Base-by-base conservation (phyloP, 257 asterid genomes). In the Linderniella brevidens region DNA sequence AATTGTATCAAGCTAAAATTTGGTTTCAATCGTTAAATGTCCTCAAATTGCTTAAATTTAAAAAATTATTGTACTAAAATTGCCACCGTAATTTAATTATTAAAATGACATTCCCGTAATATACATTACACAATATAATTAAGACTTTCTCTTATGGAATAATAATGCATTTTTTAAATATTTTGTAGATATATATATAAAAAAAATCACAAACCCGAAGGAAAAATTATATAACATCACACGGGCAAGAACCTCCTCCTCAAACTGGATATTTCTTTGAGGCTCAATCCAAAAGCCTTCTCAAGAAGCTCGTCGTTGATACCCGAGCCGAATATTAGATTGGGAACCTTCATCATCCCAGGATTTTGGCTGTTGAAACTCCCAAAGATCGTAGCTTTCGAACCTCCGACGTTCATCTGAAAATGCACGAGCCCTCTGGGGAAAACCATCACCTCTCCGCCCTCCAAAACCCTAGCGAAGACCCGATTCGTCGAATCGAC, bases 331-430 rank as follows among this genome's bases (percentile, higher is more conserved):
- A 85, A 85, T 44, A 80, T 61, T 46, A 84, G 84, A 42, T 55
- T 53, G 9, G 92, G 87, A 41, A 80, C 66, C 49, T 62, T 78
- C 63, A 80, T 76, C 20, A 48, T 48, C 9, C 95, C 95, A 0
- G 95, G 93, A 62, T 84, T 84, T 51, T 84, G 82, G 65, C 93
- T 75, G 25, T 78, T 68, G 18, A 80, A 80, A 50, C 84, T 80
- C 42, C 92, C 93, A 9, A 84, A 4, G 46, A 80, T 73, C 1
- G 92, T 62, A 0, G 93, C 92, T 0, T 47, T 58, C 0, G 70
- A 59, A 9, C 75, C 56, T 13, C 82, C 92, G 2, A 80, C 46
- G 17, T 80, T 85, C 95, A 80, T 75, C 75, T 80, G 93, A 35
- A 85, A 85, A 48, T 78, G 95, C 49, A 85, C 19, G 14, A 85